Percentiles rank a stretch among this genome's conserved stretches.
These are phyloP conservation scores for Hemerocallis citrina DNA, from an alignment of 106 monocot species.

Conservation along the genomic window DNA sequence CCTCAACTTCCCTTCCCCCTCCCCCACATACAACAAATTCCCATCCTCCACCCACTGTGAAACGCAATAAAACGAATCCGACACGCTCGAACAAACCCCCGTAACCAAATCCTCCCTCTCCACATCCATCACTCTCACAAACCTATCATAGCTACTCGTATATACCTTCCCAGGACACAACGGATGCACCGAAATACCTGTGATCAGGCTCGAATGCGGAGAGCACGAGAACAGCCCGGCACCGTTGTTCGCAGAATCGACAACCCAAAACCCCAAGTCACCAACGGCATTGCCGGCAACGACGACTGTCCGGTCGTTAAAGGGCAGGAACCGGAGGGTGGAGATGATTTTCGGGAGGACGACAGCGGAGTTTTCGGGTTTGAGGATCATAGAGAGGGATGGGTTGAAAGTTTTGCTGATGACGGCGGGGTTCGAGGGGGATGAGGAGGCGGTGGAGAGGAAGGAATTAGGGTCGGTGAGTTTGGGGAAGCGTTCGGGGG, in stretches of 20 bases:
- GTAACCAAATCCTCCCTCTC: conserved; percentile 33
- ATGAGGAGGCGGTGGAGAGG: neutral
- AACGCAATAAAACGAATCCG: conserved; percentile 35
- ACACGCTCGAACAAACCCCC: conserved; percentile 35
- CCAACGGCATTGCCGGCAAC: conserved; percentile 46
- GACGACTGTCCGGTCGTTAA: conserved; percentile 34
- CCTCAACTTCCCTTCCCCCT: conserved; percentile 38
- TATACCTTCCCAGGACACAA: conserved; percentile 36
- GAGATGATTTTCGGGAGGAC: conserved; percentile 39
- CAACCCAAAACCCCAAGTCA: conserved; percentile 69
- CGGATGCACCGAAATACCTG: conserved; percentile 47
- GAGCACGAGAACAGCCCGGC: conserved; percentile 35
- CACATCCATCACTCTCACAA: conserved; percentile 58
- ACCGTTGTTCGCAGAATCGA: conserved; percentile 9
- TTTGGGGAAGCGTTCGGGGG: neutral
- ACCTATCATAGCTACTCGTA: conserved; percentile 66
- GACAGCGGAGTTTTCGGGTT: conserved; percentile 26
- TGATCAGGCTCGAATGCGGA: conserved; percentile 48
- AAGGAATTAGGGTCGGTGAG: neutral
- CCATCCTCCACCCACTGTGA: conserved; percentile 32
- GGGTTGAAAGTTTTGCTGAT: conserved; percentile 6
- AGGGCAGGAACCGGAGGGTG: conserved; percentile 44
- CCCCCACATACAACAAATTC: conserved; percentile 47
- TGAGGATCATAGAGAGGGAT: conserved; percentile 6
- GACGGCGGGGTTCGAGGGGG: neutral